These are phyloP conservation scores for Suillus plorans DNA, from an alignment of 768 basidiomycete genomes.

Conservation along the genomic window DNA sequence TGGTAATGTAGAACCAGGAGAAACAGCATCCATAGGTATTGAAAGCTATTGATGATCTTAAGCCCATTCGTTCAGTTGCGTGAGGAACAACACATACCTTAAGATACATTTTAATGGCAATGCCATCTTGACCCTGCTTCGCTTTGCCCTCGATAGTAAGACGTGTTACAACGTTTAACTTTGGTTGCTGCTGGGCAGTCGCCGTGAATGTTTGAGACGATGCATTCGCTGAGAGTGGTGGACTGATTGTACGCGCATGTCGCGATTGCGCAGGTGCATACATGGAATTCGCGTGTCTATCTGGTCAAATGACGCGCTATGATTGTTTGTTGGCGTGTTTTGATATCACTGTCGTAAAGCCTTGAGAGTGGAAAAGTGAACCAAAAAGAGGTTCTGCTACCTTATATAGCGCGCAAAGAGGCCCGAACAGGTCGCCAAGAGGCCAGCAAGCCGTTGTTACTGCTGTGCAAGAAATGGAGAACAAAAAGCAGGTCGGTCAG, in stretches of 20 bases:
- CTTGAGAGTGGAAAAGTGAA: slow-evolving; percentile 5
- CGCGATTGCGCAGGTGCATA: slow-evolving; percentile 24
- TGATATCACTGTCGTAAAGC: not conserved
- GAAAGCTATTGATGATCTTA: slow-evolving; percentile 45
- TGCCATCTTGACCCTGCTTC: slow-evolving; percentile 63
- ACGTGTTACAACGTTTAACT: slow-evolving; percentile 69
- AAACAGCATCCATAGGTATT: slow-evolving; percentile 62
- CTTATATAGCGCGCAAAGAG: slow-evolving; percentile 6
- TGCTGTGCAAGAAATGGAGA: slow-evolving; percentile 7
- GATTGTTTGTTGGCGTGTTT: not conserved
- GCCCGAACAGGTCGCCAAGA: not conserved
- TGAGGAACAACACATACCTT: slow-evolving; percentile 57
- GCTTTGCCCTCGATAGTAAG: slow-evolving; percentile 75
- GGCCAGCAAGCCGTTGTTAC: not conserved
- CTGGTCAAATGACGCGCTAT: slow-evolving; percentile 2
- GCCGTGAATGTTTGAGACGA: slow-evolving; percentile 47
- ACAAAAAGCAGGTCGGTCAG: slow-evolving; percentile 15
- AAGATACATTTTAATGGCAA: slow-evolving; percentile 71
- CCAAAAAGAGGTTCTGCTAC: not conserved
- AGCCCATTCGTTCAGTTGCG: not conserved
- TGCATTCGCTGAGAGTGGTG: slow-evolving; percentile 28
- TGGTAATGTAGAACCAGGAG: slow-evolving; percentile 67
- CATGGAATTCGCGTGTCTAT: slow-evolving; percentile 9
- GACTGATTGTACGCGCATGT: slow-evolving; percentile 30
- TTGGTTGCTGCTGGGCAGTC: slow-evolving; percentile 42